Base-by-base conservation (phyloP, 805 yeast genomes). In the Zygosaccharomyces rouxii region DNA sequence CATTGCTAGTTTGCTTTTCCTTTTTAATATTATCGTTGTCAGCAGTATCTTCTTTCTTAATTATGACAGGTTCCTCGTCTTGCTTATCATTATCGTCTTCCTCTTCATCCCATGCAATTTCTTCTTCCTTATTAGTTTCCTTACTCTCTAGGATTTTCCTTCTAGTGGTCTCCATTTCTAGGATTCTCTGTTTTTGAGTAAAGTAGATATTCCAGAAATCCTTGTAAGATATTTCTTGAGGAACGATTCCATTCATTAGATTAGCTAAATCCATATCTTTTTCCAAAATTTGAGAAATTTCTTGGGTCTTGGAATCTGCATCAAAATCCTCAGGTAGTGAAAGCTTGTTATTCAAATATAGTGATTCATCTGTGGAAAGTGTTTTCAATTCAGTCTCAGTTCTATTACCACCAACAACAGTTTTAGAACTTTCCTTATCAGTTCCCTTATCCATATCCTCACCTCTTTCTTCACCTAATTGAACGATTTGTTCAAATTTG, bases 131-230 rank as follows among this genome's bases (percentile, higher is more conserved):
- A 31, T 33, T 11, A 4, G 42, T 42, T 33, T 55, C 55, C 44
- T 70, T 70, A 49, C 67, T 70, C 29, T 75, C 70, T 39, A 87
- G 70, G 47, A 86, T 71, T 54, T 76, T 75, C 66, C 83, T 83
- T 60, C 96, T 75, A 62, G 80, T 75, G 58, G 71, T 70, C 58
- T 89, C 95, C 56, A 78, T 82, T 40, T 75, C 74, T 37, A 77
- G 72, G 18, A 88, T 78, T 55, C 74, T 73, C 10, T 68, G 63
- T 49, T 76, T 78, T 58, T 76, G 71, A 46, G 69, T 72, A 66
- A 80, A 84, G 67, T 87, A 89, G 29, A 82, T 74, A 39, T 71
- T 69, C 97, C 97, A 90, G 65, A 90, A 90, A 41, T 71, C 71
- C 22, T 75, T 70, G 57, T 82, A 84, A 3, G 78, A 59, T 31